Base-by-base conservation (phyloP, 768 basidiomycete genomes). In the Tremella fuciformis region DNA sequence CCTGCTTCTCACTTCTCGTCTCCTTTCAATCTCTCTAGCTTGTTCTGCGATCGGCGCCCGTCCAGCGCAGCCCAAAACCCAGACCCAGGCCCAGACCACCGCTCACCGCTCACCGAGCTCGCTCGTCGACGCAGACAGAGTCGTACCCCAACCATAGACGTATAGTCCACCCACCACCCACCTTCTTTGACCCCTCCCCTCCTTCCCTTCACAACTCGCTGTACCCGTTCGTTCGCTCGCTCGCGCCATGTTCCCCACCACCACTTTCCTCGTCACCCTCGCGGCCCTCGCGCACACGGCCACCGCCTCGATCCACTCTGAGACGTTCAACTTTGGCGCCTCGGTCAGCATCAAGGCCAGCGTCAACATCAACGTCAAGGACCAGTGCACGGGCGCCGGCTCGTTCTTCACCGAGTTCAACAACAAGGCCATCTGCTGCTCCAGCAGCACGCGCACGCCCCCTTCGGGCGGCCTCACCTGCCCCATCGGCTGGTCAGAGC, bases 301-400 rank as follows among this genome's bases (percentile, higher is more conserved):
- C 29, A 52, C 53, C 53, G 50, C 50, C 52, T 42, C 46, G 19
- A 22, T 18, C 21, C 38, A 40, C 39, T 22, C n/a, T 57, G 13
- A 19, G 18, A 51, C 37, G 3, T 57, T 42, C 39, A 60, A 60
- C 38, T 69, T 60, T 61, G 56, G 55, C 0, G 38, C 38, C 47
- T 51, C 53, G 37, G 48, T 59, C 42, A 46, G 18, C 40, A 44
- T 13, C 53, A 55, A 3, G 6, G 22, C 22, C 40, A 46, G 15
- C 26, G 16, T 55, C 64, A 1, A 60, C 67, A 1, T 26, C 51
- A 16, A 40, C 38, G 56, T 61, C 25, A 41, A 50, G 29, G 54
- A 63, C 39, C 60, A 70, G n/a, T 70, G 68, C 55, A 56, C 57
- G 7, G 38, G 22, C 38, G 25, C 46, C 1, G 68, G 68, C 11